A percentile compares a stretch with the other conserved stretches of the same genome.
These are phyloP conservation scores for Cucumis hystrix DNA, from an alignment of 306 rosid genomes.

Conservation along the genomic window DNA sequence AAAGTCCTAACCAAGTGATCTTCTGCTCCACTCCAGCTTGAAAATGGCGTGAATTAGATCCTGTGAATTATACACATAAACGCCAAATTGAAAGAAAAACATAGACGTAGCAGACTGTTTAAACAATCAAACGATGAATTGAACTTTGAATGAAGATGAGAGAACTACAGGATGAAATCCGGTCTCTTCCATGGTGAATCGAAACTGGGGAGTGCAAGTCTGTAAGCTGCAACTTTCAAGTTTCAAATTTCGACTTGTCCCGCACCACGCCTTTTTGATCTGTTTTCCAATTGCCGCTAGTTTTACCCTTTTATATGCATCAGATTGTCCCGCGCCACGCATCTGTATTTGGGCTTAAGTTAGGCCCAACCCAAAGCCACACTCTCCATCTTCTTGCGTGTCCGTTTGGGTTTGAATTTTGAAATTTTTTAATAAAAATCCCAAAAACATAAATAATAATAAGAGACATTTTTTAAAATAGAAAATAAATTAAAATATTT, in stretches of 20 bases:
- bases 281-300: not conserved
- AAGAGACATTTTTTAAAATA: no score
- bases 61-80: slow-evolving; percentile 14
- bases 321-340: not conserved
- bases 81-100: not conserved
- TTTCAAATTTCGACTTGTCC: not conserved
- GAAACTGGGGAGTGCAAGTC: not conserved
- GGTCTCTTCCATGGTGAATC: slow-evolving; percentile 36
- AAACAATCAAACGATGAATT: not conserved
- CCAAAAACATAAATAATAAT: no score
- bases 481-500: no score
- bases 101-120: not conserved
- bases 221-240: not conserved
- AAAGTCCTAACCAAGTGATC: slow-evolving; percentile 38
- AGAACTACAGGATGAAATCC: slow-evolving; percentile 42
- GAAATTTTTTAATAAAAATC: no score
- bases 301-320: not conserved
- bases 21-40: slow-evolving; percentile 62
- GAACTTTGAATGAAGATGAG: not conserved
- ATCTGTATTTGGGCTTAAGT: not conserved
- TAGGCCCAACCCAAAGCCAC: not conserved
- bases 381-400: not conserved
- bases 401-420: not conserved
- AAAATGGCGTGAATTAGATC: slow-evolving; percentile 57
- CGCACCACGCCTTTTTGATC: not conserved